Evolutionary conservation across 805 yeast genomes (phyloP).

Genomic region (Pichia nanzhaoensis): DNA sequence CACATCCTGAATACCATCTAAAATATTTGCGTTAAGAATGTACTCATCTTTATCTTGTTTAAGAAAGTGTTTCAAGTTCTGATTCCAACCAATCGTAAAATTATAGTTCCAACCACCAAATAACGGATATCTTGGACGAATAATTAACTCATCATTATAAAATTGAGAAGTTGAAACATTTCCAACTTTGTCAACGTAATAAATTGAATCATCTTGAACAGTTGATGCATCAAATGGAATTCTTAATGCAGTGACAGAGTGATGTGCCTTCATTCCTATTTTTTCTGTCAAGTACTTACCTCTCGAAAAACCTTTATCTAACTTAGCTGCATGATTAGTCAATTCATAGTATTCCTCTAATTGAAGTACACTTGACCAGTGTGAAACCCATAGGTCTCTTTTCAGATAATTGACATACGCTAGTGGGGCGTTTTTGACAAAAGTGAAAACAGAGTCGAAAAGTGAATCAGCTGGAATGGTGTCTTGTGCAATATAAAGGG

Average conservation of each 20-base stretch:
- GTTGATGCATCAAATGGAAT: conserved; percentile 42
- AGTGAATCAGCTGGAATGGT: conserved; percentile 40
- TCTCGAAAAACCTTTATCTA: conserved; percentile 71
- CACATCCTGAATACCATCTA: conserved; percentile 67
- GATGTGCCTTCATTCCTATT: conserved; percentile 43
- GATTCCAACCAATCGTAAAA: conserved; percentile 93
- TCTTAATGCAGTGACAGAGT: conserved; percentile 57
- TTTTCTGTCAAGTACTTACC: conserved; percentile 64
- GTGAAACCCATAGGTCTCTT: conserved; percentile 86
- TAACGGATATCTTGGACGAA: conserved; percentile 88
- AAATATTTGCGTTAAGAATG: conserved; percentile 58
- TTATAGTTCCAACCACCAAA: conserved; percentile 96
- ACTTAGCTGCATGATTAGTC: conserved; percentile 65
- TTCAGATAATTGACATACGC: conserved; percentile 51
- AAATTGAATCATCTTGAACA: conserved; percentile 48
- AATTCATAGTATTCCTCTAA: conserved; percentile 84
- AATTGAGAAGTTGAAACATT: conserved; percentile 74
- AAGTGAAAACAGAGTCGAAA: conserved; percentile 49
- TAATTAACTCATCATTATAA: conserved; percentile 39
- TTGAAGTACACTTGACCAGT: conserved; percentile 64
- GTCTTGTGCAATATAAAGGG: conserved; percentile 3
- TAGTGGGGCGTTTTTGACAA: conserved; percentile 60
- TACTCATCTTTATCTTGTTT: conserved; percentile 43
- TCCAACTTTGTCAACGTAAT: conserved; percentile 86
- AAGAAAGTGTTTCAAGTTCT: conserved; percentile 47